Evolutionary conservation across 2,329 filamentous ascomycete genomes (phyloP).

Genomic region (Diaporthe amygdali): DNA sequence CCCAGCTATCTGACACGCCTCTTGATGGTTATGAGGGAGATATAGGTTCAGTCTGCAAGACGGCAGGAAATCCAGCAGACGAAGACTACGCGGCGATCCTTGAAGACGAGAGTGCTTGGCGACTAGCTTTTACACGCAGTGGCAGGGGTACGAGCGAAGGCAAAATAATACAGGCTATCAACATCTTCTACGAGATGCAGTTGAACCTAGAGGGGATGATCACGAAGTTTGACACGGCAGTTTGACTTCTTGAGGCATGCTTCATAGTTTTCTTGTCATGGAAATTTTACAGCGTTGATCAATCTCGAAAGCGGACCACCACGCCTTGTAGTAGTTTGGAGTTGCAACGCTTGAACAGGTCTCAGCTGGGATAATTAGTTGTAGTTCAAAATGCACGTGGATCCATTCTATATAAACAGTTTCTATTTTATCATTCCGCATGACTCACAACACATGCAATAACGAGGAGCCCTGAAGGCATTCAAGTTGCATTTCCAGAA

Average conservation of each 20-base stretch:
- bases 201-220: conserved; percentile 50
- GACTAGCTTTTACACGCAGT: conserved; percentile 55
- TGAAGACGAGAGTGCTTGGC: conserved; percentile 51
- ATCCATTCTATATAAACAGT: too few relatives aligned
- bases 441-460: too few relatives aligned
- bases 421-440: too few relatives aligned
- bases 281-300: neutral
- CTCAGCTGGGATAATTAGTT: too few relatives aligned
- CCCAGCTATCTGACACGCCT: conserved; percentile 46
- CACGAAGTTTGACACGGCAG: neutral
- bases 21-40: conserved; percentile 37
- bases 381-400: too few relatives aligned
- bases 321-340: too few relatives aligned
- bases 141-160: conserved; percentile 51
- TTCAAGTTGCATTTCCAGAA: too few relatives aligned
- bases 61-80: conserved; percentile 16
- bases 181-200: conserved; percentile 63
- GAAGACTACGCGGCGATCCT: neutral
- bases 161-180: conserved; percentile 60
- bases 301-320: too few relatives aligned
- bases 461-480: too few relatives aligned
- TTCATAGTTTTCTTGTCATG: neutral
- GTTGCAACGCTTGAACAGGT: too few relatives aligned
- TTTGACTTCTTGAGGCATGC: neutral
- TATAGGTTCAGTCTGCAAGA: conserved; percentile 35